Percentiles rank a stretch among this genome's conserved stretches.
Evolutionary conservation across 768 basidiomycete genomes (phyloP).

Genomic region (Postia placenta): DNA sequence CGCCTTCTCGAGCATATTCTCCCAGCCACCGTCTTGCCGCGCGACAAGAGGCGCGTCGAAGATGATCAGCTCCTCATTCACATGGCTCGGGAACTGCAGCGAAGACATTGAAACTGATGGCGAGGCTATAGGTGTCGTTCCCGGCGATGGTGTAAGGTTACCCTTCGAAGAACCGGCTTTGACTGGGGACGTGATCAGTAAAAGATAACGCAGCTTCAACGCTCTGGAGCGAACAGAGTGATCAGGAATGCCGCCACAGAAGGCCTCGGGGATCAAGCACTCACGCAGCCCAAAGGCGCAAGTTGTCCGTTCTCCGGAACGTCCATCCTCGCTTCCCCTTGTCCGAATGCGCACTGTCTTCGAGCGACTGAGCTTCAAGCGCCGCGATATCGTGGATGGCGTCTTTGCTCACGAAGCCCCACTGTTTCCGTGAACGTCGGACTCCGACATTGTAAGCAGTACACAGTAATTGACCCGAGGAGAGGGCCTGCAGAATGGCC

Average conservation of each 20-base stretch:
- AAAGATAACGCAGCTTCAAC: conserved; percentile 73
- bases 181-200: conserved; percentile 58
- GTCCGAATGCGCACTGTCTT: conserved; percentile 30
- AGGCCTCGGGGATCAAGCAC: too few species aligned
- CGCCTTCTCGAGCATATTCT: conserved; percentile 63
- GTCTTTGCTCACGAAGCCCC: conserved; percentile 79
- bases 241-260: not conserved
- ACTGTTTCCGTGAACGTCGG: conserved; percentile 74
- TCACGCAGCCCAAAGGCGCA: conserved; percentile 81
- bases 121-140: conserved; percentile 17
- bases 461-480: conserved; percentile 79
- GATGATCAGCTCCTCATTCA: conserved; percentile 40
- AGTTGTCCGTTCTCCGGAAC: conserved; percentile 80
- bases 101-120: conserved; percentile 27
- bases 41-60: conserved; percentile 78
- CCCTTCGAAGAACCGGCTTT: conserved; percentile 18
- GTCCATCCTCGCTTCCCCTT: conserved; percentile 65
- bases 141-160: conserved; percentile 9
- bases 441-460: conserved; percentile 76
- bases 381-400: conserved; percentile 75
- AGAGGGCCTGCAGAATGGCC: conserved; percentile 47
- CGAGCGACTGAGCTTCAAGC: conserved; percentile 42
- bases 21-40: conserved; percentile 72
- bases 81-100: conserved; percentile 27
- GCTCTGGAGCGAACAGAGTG: conserved; percentile 39